Evolutionary conservation across 208 protist species (phyloP), one percentile per base, ranked within the genome.

Genomic region (Leishmania mexicana): DNA sequence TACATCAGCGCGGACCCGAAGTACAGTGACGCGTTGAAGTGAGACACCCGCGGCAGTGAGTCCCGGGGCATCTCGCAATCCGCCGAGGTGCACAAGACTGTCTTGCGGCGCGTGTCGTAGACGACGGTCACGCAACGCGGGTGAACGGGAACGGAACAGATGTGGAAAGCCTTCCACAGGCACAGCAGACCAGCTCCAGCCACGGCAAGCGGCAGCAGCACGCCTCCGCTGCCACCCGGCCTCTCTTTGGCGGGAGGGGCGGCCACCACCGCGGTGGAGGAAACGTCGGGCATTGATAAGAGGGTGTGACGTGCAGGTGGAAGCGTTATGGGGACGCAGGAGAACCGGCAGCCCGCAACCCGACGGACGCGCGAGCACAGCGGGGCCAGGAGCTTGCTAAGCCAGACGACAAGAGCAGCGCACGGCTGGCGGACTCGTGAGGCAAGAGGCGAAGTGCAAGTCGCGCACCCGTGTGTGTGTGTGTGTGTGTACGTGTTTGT

Each of bases 91-190:
- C 87, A 85, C 40, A 97, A 79, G 21, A 95, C 84, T 7, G 89
- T 83, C 49, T 89, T 88, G 38, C 94, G 88, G 13, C 94, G 91
- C 5, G 92, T 96, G 81, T 97, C 92, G 80, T 95, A 97, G 47
- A 97, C 92, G 42, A 96, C 85, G n/a, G 90, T 90, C n/a, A 95
- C 84, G 76, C 92, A 96, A 54, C 85, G 79, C 8, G 87, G 92
- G 76, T 91, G 86, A 45, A 96, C 90, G 42, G 68, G 78, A 35
- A 96, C 62, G 17, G 87, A 86, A 81, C 92, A 97, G 17, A 83
- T 85, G 67, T 89, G 85, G 47, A 84, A 79, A 0, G 90, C 58
- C 47, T 93, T 92, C 85, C 87, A 93, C 3, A 92, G 47, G 75
- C 87, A 94, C 21, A 94, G 58, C 0, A 72, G 76, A 24, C 87